phyloP scores from a whole-genome alignment of 805 yeast genomes.

The Metschnikowia borealis region DNA sequence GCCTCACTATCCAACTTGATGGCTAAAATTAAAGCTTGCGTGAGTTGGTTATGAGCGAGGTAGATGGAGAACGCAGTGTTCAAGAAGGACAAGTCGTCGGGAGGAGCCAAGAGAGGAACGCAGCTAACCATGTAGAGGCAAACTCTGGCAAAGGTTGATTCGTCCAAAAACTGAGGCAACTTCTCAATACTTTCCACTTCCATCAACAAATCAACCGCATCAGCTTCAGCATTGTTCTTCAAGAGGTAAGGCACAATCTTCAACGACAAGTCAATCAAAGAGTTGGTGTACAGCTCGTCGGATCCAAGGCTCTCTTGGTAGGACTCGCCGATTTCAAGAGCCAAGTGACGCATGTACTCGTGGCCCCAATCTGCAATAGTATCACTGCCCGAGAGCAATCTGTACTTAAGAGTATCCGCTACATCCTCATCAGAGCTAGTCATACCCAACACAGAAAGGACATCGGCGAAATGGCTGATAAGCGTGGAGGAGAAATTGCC shows the following conservation, averaged over 20 bases:
- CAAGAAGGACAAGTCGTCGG: constrained; percentile 82
- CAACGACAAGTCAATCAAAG: constrained; percentile 62
- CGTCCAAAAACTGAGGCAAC: constrained; percentile 80
- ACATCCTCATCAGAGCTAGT: constrained; percentile 81
- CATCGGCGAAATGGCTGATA: constrained; percentile 70
- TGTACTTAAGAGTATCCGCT: constrained; percentile 73
- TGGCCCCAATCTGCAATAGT: constrained; percentile 92
- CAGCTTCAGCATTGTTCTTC: constrained; percentile 96
- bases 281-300: constrained; percentile 32
- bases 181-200: constrained; percentile 87
- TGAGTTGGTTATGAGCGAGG: constrained; percentile 68
- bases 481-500: constrained; percentile 29
- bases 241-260: constrained; percentile 85
- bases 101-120: constrained; percentile 94
- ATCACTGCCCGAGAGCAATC: constrained; percentile 56
- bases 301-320: constrained; percentile 49
- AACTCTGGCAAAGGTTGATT: constrained; percentile 78
- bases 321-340: constrained; percentile 90
- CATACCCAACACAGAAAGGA: constrained; percentile 91
- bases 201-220: constrained; percentile 88
- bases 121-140: constrained; percentile 93
- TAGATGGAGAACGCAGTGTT: constrained; percentile 87
- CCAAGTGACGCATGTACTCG: constrained; percentile 93
- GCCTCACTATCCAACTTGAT: constrained; percentile 81
- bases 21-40: constrained; percentile 89